Percentiles rank a stretch among this genome's conserved stretches.
Evolutionary conservation across 768 basidiomycete species (phyloP).

Genomic region (Trichaptum fuscoviolaceum): DNA sequence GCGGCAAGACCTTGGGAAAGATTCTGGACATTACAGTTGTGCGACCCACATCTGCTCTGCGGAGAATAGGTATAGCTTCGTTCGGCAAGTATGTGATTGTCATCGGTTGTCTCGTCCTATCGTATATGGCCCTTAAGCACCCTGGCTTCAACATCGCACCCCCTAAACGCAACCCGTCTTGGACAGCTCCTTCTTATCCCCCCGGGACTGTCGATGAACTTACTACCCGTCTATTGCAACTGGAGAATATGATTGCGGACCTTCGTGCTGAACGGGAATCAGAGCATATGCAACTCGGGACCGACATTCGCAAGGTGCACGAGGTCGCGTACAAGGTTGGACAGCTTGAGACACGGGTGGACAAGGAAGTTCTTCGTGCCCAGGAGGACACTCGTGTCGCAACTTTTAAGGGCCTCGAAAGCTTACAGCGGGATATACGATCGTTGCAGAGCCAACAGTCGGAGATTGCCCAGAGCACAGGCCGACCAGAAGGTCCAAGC

Average conservation of each 20-base stretch:
- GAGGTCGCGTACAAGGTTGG: slow-evolving; percentile 53
- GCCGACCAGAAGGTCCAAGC: slow-evolving; percentile 13
- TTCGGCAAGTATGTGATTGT: slow-evolving; percentile 40
- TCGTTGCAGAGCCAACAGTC: slow-evolving; percentile 15
- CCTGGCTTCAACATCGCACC: slow-evolving; percentile 7
- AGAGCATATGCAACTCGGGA: slow-evolving; percentile 45
- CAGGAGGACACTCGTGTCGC: slow-evolving; percentile 27
- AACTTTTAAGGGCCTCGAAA: slow-evolving; percentile 4
- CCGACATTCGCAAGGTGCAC: slow-evolving; percentile 41
- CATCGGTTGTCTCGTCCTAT: slow-evolving; percentile 37
- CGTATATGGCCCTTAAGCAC: slow-evolving; percentile 40
- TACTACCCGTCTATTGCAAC: slow-evolving; percentile 50
- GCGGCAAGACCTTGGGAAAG: slow-evolving; percentile 40
- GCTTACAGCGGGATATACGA: slow-evolving; percentile 1
- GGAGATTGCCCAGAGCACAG: slow-evolving; percentile 17
- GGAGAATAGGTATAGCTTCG: slow-evolving; percentile 8
- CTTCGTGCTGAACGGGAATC: slow-evolving; percentile 54
- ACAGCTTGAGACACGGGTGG: slow-evolving; percentile 50
- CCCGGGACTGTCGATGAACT: slow-evolving; percentile 65
- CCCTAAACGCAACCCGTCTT: background rate
- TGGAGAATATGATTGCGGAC: slow-evolving; percentile 59
- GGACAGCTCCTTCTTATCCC: slow-evolving; percentile 46
- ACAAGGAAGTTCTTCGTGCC: slow-evolving; percentile 42
- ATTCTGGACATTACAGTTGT: slow-evolving; percentile 42
- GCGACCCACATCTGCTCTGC: slow-evolving; percentile 32